phyloP scores from a whole-genome alignment of 129 eudicot species.

The Silybum marianum region DNA sequence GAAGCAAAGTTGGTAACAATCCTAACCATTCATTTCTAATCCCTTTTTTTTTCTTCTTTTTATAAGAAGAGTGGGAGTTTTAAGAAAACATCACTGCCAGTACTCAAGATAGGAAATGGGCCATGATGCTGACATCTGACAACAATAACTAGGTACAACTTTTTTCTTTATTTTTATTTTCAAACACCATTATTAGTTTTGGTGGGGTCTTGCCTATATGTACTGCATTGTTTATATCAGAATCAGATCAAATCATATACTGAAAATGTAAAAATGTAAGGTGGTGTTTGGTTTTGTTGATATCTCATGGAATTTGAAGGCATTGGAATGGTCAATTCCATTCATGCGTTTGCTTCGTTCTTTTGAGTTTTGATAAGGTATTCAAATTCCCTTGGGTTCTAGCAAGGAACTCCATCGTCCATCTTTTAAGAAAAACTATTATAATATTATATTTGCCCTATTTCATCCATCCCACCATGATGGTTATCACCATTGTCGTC shows the following conservation, averaged over 20 bases:
- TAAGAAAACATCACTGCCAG: constrained; percentile 33
- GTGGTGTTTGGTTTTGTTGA: neutral
- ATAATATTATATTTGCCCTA: too few species aligned
- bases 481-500: too few species aligned
- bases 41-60: neutral
- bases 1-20: constrained; percentile 25
- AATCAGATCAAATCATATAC: neutral
- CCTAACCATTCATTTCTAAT: constrained; percentile 34
- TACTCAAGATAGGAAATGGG: constrained; percentile 38
- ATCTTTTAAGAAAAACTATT: too few species aligned
- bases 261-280: neutral
- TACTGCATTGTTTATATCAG: neutral
- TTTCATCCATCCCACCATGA: too few species aligned
- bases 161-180: constrained; percentile 6
- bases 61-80: constrained; percentile 17
- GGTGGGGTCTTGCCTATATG: neutral
- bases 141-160: constrained; percentile 4
- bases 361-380: too few species aligned
- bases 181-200: constrained; percentile 16
- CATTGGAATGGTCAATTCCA: too few species aligned
- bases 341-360: too few species aligned
- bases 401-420: too few species aligned
- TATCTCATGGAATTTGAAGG: neutral
- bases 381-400: too few species aligned
- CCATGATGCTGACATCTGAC: constrained; percentile 36